Base-by-base conservation (phyloP, 495 filamentous ascomycete genomes). In the Poronia punctata region DNA sequence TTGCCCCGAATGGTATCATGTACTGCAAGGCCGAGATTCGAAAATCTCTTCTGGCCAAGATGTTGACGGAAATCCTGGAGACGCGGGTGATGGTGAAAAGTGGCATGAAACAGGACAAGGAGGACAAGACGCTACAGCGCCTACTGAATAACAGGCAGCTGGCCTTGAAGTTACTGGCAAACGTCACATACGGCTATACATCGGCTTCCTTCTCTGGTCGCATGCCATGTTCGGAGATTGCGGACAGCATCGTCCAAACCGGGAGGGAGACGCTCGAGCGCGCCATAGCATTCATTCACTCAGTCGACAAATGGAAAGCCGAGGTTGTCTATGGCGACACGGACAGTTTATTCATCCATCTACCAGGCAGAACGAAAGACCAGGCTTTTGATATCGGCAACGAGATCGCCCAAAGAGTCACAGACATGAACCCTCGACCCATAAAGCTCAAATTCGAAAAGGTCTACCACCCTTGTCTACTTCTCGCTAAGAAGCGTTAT, bases 271-370 rank as follows among this genome's bases (percentile, higher is more conserved):
- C 88, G 0, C 72, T 98, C 2, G 92, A 98, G 63, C 88, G 86
- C 17, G 86, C 93, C 17, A 95, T 96, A 46, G 85, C 85, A 3
- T 72, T 90, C 32, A 97, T 98, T 17, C 89, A 98, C 56, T 87
- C 83, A 3, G 76, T 88, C 6, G 75, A 81, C 31, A 71, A 76
- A 28, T 97, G 93, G 93, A 83, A 79, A 26, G 92, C 92, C 7
- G 90, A 97, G 59, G 89, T 98, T 1, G 93, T 98, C 2, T 98
- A 98, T 57, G 92, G 92, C 44, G 92, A 98, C 62, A 98, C 92
- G 0, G 92, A 98, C 66, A 93, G 85, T 57, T 64, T 98, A n/a
- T 98, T 98, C 59, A 72, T 98, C 30, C 80, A 89, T 49, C 76
- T 98, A 22, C 86, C 85, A 53, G 90, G 90, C 9, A 82, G 86